These are phyloP conservation scores for Pythium phragmitis DNA, from an alignment of 352 stramenopile genomes.

Conservation along the genomic window DNA sequence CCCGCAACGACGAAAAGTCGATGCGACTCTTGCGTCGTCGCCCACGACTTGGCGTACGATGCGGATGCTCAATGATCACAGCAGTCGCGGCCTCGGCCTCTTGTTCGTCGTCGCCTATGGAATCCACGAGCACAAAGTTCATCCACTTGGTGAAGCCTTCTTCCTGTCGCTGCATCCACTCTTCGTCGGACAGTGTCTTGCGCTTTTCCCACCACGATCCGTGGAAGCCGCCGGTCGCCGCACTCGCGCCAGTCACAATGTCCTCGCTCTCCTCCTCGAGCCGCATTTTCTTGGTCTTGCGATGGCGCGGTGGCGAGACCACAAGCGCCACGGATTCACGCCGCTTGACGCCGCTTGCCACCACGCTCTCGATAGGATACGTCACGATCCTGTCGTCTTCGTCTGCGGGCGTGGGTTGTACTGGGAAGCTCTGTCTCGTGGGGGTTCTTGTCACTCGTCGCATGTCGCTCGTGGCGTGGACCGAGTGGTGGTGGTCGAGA, in stretches of 20 bases:
- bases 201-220: constrained; percentile 78
- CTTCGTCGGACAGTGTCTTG: constrained; percentile 64
- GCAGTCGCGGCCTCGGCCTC: constrained; percentile 25
- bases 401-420: too few relatives aligned
- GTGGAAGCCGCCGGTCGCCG: constrained; percentile 17
- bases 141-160: constrained; percentile 86
- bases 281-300: constrained; percentile 21
- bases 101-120: constrained; percentile 35
- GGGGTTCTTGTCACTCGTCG: background rate
- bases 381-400: background rate
- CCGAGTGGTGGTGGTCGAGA: background rate
- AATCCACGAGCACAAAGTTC: constrained; percentile 80
- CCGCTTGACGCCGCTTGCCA: constrained; percentile 17
- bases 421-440: background rate
- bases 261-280: constrained; percentile 1
- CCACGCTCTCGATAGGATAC: constrained; percentile 6
- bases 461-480: background rate
- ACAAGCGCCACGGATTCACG: constrained; percentile 16
- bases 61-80: constrained; percentile 21
- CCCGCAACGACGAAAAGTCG: constrained; percentile 69
- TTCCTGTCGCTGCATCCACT: constrained; percentile 82
- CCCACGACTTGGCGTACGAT: constrained; percentile 8
- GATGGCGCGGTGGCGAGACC: constrained; percentile 23
- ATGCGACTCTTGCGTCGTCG: constrained; percentile 23
- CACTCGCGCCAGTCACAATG: constrained; percentile 15